Conservation (phyloP, 495 filamentous ascomycete genomes). For the Polyplosphaeria fusca region DNA sequence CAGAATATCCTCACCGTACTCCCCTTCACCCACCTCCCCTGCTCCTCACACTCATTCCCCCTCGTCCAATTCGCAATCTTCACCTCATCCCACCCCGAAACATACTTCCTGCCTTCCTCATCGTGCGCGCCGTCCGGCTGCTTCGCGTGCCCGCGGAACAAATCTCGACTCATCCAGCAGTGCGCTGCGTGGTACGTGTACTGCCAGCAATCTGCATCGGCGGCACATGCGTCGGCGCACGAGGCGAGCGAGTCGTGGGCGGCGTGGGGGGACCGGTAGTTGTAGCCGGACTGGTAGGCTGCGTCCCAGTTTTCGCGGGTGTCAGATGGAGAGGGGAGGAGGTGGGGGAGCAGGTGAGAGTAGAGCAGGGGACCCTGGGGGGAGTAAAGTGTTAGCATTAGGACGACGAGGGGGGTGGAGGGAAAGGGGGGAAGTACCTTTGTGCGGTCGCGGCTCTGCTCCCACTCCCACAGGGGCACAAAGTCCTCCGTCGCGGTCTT, state of each 20-base stretch:
- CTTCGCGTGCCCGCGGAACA: constrained; percentile 7
- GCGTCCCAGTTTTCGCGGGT: constrained; percentile 6
- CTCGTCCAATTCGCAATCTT: constrained; percentile 19
- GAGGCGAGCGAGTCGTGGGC: neutral
- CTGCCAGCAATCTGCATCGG: constrained; percentile 5
- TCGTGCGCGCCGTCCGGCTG: neutral
- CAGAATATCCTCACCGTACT: constrained; percentile 5
- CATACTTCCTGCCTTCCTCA: neutral
- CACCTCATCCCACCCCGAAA: constrained; percentile 21
- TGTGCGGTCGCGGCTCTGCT: neutral
- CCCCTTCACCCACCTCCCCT: constrained; percentile 12
- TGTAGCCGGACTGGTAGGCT: constrained; percentile 3
- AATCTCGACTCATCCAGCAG: constrained; percentile 15
- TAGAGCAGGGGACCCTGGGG: constrained; percentile 3
- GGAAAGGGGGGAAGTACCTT: neutral
- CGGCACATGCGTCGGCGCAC: neutral
- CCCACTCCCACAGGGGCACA: constrained; percentile 14
- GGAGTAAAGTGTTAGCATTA: neutral
- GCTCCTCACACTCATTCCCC: constrained; percentile 8
- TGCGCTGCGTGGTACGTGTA: constrained; percentile 12
- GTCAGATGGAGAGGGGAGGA: neutral
- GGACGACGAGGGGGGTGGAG: neutral
- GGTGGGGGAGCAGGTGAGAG: neutral
- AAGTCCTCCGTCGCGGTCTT: constrained; percentile 6
- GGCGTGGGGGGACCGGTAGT: neutral